phyloP scores from a whole-genome alignment of 176 grass and related monocot species.

The Paspalum vaginatum region DNA sequence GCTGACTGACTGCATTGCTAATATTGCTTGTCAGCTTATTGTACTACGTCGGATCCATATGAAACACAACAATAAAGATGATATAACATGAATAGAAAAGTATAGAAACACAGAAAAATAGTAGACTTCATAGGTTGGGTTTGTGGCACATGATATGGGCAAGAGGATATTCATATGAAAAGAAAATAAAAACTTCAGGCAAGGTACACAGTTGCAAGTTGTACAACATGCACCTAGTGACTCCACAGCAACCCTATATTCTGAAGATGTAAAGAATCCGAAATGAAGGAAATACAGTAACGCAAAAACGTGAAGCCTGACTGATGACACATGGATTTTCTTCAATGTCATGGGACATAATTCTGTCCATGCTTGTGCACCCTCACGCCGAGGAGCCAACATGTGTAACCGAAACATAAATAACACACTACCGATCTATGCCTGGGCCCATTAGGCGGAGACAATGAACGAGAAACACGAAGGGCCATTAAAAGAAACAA shows the following conservation, averaged over 20 bases:
- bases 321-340: neutral
- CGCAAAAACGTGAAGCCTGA: neutral
- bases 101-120: neutral
- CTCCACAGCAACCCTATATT: neutral
- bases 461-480: neutral
- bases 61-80: neutral
- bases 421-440: neutral
- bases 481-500: neutral
- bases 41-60: neutral
- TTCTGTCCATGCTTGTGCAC: neutral
- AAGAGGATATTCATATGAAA: neutral
- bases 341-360: neutral
- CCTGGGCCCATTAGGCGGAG: neutral
- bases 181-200: neutral
- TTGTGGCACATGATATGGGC: neutral
- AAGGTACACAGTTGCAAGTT: neutral
- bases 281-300: neutral
- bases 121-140: neutral
- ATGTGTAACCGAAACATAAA: neutral
- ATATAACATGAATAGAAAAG: neutral
- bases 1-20: neutral
- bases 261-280: neutral
- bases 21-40: neutral
- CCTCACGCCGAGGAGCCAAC: neutral
- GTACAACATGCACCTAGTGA: neutral